Evolutionary conservation across 1,284 basidiomycete genomes (phyloP), one percentile per base, ranked within the genome.

Genomic region (Melampsora occidentalis): DNA sequence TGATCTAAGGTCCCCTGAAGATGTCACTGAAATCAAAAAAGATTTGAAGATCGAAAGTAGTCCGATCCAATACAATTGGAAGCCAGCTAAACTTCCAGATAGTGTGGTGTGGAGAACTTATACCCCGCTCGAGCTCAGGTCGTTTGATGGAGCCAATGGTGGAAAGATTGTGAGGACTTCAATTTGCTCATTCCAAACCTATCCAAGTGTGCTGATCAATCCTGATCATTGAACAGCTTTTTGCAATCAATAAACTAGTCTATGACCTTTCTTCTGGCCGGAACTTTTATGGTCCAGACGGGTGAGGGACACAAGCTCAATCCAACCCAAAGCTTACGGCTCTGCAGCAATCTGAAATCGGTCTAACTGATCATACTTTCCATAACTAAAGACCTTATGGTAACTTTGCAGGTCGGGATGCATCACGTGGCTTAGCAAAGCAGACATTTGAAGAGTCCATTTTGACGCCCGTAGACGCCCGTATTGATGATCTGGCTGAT

Each of bases 61-160:
- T 25, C 28, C 66, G 20, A 63, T 69, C 12, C 87, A 88, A 2
- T 94, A 95, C 85, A 90, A 91, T 80, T 94, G 92, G 92, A 88
- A 92, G 85, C 91, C 93, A 2, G 88, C 88, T 79, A 82, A 87
- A 1, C 92, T 94, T 81, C 90, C 91, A 1, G 88, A 90, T 1
- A 90, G 90, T 0, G 86, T 92, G 22, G 84, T 92, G 28, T 92
- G 88, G 84, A 86, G 88, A 82, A 88, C 87, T 1, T 95, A 89
- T 82, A 94, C 90, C 0, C 89, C 92, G 0, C 88, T 87, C 81
- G 90, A 91, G 1, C 85, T 95, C 18, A 83, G 84, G 57, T 86
- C 87, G 2, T 92, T 89, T 82, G 86, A 89, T 80, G 93, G 93
- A 4, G 25, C 25, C 1, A 33, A 76, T 76, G 72, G 65, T 28